Evolutionary conservation across 2,329 filamentous ascomycete genomes (phyloP), one percentile per base, ranked within the genome.

Genomic region (Aspergillus tamarii): DNA sequence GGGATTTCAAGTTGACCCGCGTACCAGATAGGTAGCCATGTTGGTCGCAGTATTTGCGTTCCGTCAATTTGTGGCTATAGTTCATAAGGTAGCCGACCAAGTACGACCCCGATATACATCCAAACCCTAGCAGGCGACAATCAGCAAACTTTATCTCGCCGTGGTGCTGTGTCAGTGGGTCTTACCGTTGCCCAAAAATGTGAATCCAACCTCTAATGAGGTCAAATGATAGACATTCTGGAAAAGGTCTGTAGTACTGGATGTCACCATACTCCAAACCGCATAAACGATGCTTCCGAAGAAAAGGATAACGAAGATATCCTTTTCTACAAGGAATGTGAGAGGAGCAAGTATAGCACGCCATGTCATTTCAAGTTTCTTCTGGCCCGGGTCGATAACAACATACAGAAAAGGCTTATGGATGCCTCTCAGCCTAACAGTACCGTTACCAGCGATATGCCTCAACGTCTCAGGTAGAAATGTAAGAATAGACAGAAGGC

Each of bases 231-330:
- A 60, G 10, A 68, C 53, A 8, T 72, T 61, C 57, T 82, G 83
- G 9, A 68, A 71, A 0, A 76, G 62, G 26, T 73, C 73, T 0
- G 80, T 77, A 1, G 81, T 84, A 14, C 74, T 80, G 1, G 81
- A 78, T 2, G 80, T 82, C 6, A 84, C 77, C 81, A 84, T 84
- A 26, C 76, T 81, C 81, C 81, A 84, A 14, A 82, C 76, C 0
- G 81, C 77, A 65, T 84, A 84, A 1, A 82, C 75, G 7, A 82
- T 74, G 12, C 76, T 77, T 48, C 81, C 80, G 46, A 78, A 84
- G 58, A 82, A 69, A 0, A 84, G 69, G 4, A 77, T 78, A 52
- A 78, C 71, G 50, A 82, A 74, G 16, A 84, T 78, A 58, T 84
- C 83, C 64, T 83, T 83, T 61, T 84, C 80, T 9, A 68, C 64